Base-by-base conservation (phyloP, 176 grass and related monocot species). In the Rhynchospora tenuis region DNA sequence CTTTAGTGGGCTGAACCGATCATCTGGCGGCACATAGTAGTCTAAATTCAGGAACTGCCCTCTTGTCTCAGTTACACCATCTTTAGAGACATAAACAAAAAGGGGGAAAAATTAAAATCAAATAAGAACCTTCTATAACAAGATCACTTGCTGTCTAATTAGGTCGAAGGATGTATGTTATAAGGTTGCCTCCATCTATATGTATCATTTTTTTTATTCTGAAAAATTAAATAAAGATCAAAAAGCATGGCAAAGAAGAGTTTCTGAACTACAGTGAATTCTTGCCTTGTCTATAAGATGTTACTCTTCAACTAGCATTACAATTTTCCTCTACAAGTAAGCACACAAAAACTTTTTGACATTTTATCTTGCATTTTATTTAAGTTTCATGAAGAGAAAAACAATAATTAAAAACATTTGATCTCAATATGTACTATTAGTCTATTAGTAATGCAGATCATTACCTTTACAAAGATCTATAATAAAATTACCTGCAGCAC, bases 1-100 rank as follows among this genome's bases (percentile, higher is more conserved):
- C 86, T 99, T 99, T 0, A 83, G 55, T 0, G 92, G 89, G 89
- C 86, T 99, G 82, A 99, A 99, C 42, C 93, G 86, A 77, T 99
- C 96, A 38, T 99, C 96, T 1, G 93, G 93, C 9, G 96, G 93
- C 31, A 99, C 90, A 58, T 99, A 98, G 84, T 88, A 93, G 88
- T 98, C 88, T 1, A 98, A 83, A 77, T 98, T 93, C 64, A 98
- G 90, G 79, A 92, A 1, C 78, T 89, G 85, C 79, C 84, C 86
- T 3, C 93, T 86, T 19, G 80, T 93, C 89, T 99, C 93, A 4
- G 86, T 95, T 17, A 81, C 29, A 19, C 86, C 86, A 45, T 99
- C 96, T 88, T 88, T 73, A 10, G 16, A 64, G 11, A 46, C 61
- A 89, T 15, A 29, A 16, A 31, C 48, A 33, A 71, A 29, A 76